Evolutionary conservation across 2,329 filamentous ascomycete species (phyloP), one percentile per base, ranked within the genome.

Genomic region (Botrytis squamosa): DNA sequence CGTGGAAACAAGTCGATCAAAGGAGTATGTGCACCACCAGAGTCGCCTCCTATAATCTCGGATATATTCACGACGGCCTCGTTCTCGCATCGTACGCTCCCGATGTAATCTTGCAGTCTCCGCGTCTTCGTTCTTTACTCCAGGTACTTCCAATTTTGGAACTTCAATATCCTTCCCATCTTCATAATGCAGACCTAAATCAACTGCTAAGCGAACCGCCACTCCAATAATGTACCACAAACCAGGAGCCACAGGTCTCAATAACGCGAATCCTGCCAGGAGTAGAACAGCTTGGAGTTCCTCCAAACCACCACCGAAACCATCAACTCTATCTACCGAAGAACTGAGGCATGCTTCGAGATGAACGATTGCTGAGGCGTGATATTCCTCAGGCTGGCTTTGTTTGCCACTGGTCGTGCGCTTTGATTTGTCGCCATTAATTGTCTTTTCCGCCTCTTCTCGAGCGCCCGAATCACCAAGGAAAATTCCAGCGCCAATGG

Each of bases 181-280:
- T 82, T 98, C 96, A 77, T 95, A 94, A 82, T 98, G 95, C 42
- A 98, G 85, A 16, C 96, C 96, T 2, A 98, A 86, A 81, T 98
- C 96, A 36, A 98, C 92, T 10, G 94, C 95, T 70, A 98, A 84
- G 55, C 96, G 91, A 75, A 97, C 92, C 9, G 95, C 95, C 62
- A 98, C 95, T 18, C 96, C 96, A 74, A 97, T 93, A 75, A 98
- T 98, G 83, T 98, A 98, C 95, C 95, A 98, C 63, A 98, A 85
- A 22, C 96, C 96, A 0, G 95, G 95, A 1, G 95, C 94, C 36
- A 98, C 94, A 1, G 96, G 96, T 72, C 95, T 88, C 76, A 98
- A 86, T 67, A 99, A 86, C 12, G 95, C 95, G 85, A 98, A 97
- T 72, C 94, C 94, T 63, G 95, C 95, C 64, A 98, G 86, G 60